phyloP scores from a whole-genome alignment of 768 basidiomycete genomes.

The Amanita brunnescens region DNA sequence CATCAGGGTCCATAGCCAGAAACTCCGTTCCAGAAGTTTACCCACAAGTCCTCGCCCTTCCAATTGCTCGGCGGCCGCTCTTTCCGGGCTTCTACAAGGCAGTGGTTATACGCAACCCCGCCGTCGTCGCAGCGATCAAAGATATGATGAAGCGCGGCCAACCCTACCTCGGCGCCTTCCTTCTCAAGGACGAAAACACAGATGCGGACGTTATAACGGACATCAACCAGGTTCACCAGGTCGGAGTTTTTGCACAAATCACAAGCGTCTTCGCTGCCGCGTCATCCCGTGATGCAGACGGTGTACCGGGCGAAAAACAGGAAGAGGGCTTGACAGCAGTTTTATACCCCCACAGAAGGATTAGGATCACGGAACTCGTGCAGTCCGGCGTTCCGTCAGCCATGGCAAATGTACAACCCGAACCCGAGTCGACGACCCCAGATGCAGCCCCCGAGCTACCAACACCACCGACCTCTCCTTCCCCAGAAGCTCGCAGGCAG shows the following conservation, averaged over 20 bases:
- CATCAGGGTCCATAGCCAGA: constrained; percentile 58
- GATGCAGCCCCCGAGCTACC: constrained; percentile 5
- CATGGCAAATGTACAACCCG: constrained; percentile 17
- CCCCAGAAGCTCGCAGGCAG: constrained; percentile 13
- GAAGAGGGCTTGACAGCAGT: constrained; percentile 93
- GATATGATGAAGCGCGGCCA: constrained; percentile 97
- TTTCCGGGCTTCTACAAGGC: constrained; percentile 99
- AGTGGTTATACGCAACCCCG: constrained; percentile 85
- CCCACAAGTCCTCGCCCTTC: constrained; percentile 90
- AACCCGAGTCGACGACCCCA: too few relatives aligned
- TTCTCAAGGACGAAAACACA: constrained; percentile 88
- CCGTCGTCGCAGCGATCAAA: constrained; percentile 88
- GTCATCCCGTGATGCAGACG: constrained; percentile 26
- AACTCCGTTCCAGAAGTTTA: constrained; percentile 86
- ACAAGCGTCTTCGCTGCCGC: constrained; percentile 57
- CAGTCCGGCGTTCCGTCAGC: constrained; percentile 41
- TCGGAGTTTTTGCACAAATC: constrained; percentile 96
- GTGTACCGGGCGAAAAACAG: constrained; percentile 49
- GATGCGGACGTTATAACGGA: constrained; percentile 92
- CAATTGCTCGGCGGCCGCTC: constrained; percentile 89
- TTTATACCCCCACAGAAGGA: constrained; percentile 81
- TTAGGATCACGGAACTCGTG: constrained; percentile 80
- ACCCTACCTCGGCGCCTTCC: constrained; percentile 93
- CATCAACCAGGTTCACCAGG: constrained; percentile 78
- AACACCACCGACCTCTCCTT: constrained; percentile 38